Base-by-base conservation (phyloP, 176 grass and related monocot genomes). In the Thinopyrum elongatum region DNA sequence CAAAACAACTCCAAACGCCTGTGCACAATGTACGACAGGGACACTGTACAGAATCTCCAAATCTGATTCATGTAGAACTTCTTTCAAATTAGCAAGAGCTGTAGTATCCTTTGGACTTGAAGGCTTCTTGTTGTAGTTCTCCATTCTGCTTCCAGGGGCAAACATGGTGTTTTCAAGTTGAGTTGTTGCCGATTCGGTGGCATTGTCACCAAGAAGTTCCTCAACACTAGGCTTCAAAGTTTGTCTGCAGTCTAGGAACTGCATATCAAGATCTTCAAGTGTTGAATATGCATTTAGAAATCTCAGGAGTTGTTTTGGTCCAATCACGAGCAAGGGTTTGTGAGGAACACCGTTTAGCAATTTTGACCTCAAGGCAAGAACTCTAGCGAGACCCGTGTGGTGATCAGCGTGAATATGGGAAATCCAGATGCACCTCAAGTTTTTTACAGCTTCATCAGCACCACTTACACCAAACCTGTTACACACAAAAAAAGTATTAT, bases 361-460 rank as follows among this genome's bases (percentile, higher is more conserved):
- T 9, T 91, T 91, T 79, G 76, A 92, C 33, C 96, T 79, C 39
- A 95, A 87, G 47, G 93, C 91, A 82, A 98, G 91, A 92, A 98
- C 80, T 94, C 93, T 94, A 78, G 88, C 93, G 28, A 98, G 73
- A 38, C 96, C 93, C 21, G 96, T 92, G 79, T 98, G 93, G 83
- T 98, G 96, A 89, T 98, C 96, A 81, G 93, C 96, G 69, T 98
- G 96, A 84, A 98, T 98, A 90, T 98, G 93, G 58, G 96, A 98
- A 76, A 98, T 89, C 93, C 96, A 98, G 73, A 98, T 98, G 65
- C 84, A 94, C 60, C 78, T 94, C 35, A 98, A 90, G 76, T 76
- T 86, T 76, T 92, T 94, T 12, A 95, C 82, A 74, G 67, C 84
- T 83, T 95, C 92, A 82, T 98, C 92, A 17, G 93, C 96, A 66